Conservation (phyloP, 805 yeast species). For the Zygoascus flipseniorum region DNA sequence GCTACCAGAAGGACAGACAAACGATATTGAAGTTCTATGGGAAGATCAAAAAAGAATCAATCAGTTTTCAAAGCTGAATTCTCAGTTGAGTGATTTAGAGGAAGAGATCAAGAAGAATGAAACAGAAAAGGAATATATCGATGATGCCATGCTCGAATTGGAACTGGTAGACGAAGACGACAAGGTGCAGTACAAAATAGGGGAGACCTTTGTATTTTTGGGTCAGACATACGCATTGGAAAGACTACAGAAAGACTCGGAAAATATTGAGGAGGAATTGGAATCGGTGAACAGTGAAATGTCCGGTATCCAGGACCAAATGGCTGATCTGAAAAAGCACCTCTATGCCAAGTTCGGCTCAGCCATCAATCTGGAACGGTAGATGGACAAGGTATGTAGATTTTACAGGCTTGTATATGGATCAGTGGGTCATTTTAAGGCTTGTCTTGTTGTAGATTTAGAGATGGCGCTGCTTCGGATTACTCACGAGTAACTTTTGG, state of each 20-base stretch:
- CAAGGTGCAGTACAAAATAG: slow-evolving; percentile 53
- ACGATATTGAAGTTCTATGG: slow-evolving; percentile 51
- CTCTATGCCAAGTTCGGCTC: slow-evolving; percentile 85
- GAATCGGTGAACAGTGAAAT: neutral
- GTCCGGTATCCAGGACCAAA: slow-evolving; percentile 38
- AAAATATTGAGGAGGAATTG: slow-evolving; percentile 34
- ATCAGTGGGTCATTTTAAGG: no score
- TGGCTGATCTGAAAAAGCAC: slow-evolving; percentile 56
- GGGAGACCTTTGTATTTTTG: slow-evolving; percentile 68
- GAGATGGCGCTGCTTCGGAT: no score
- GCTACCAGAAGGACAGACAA: slow-evolving; percentile 17
- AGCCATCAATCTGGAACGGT: slow-evolving; percentile 75
- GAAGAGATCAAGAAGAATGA: slow-evolving; percentile 40
- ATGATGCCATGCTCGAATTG: slow-evolving; percentile 75
- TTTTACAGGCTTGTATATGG: no score
- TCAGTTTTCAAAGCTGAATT: slow-evolving; percentile 73
- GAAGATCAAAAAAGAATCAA: slow-evolving; percentile 87
- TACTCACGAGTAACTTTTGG: no score
- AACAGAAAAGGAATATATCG: slow-evolving; percentile 78
- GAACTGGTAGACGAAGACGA: slow-evolving; percentile 67
- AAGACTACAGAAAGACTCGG: slow-evolving; percentile 53
- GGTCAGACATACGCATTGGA: slow-evolving; percentile 59
- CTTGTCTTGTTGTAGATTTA: no score
- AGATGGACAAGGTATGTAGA: slow-evolving; percentile 5
- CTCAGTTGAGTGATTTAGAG: slow-evolving; percentile 53